Evolutionary conservation across 345 rosid species (phyloP).

Genomic region (Turnera subulata): DNA sequence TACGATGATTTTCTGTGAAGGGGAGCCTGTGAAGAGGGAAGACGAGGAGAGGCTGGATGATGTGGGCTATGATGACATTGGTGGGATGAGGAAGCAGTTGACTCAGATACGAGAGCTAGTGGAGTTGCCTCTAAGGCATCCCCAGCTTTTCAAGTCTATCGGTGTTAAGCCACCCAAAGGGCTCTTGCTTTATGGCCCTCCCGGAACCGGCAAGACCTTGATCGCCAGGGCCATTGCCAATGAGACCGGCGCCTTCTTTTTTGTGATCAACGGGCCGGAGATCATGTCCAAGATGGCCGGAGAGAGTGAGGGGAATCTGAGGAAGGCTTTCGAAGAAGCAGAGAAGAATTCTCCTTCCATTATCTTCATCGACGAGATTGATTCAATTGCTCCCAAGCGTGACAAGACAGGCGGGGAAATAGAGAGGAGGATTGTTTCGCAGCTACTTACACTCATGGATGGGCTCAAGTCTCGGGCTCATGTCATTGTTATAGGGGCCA

Average conservation of each 20-base stretch:
- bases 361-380: constrained; percentile 63
- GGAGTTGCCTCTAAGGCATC: constrained; percentile 67
- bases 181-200: constrained; percentile 48
- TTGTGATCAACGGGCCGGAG: constrained; percentile 65
- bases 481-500: constrained; percentile 48
- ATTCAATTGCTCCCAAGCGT: constrained; percentile 71
- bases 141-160: constrained; percentile 65
- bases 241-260: constrained; percentile 72
- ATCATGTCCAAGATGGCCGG: constrained; percentile 77
- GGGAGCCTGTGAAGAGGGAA: constrained; percentile 63
- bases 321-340: constrained; percentile 74
- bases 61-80: constrained; percentile 76
- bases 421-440: constrained; percentile 60
- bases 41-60: constrained; percentile 70
- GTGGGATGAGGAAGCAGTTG: constrained; percentile 71
- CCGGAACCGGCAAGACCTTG: constrained; percentile 42
- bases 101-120: constrained; percentile 77
- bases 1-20: constrained; percentile 67
- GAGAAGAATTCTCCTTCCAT: constrained; percentile 60
- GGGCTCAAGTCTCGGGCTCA: constrained; percentile 46
- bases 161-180: constrained; percentile 77
- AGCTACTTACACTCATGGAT: constrained; percentile 55
- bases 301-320: constrained; percentile 67
- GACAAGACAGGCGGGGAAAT: constrained; percentile 63
- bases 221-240: constrained; percentile 70